Base-by-base conservation (phyloP, 176 grass and related monocot species). In the Carex cristatella region DNA sequence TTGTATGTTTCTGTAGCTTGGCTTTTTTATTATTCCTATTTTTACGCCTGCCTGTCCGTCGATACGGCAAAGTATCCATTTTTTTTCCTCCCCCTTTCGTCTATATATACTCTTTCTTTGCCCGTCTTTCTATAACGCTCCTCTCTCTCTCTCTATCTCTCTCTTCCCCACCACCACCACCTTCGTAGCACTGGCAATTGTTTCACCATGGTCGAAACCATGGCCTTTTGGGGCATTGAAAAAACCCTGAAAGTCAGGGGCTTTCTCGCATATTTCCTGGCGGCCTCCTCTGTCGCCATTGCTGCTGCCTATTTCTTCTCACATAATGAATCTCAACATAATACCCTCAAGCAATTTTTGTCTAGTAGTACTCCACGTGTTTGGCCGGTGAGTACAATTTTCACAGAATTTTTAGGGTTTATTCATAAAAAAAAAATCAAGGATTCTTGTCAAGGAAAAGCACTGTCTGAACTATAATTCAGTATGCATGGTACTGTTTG, bases 341-440 rank as follows among this genome's bases (percentile, higher is more conserved):
- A 65, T 40, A 66, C 76, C 16, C 2, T 86, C 62, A 55, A 58
- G 37, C 5, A 31, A 8, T 10, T 57, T 38, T 64, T 88, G 51
- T 92, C 88, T 2, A 64, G 68, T 11, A 87, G 81, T 23, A 23
- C 23, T 0, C 0, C 80, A 14, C 90, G 84, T 88, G 91, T 94
- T 85, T 97, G 94, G 94, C 94, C 94, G 15, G 94, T 97, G 87
- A 92, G 94, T 69, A 33, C 32, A 59, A 33, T 74, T 54, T 31
- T 82, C 7, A 82, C 61, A 10, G 9, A 38, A 18, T 67, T 83
- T 68, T 12, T 4, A 14, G 35, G 18, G 60, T 81, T 4, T 48
- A 28, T 30, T 82, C 18, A n/a, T 65, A 5, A 65, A 64, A 65
- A 2, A 10, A 10, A 65, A 59, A 59, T 79, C 44, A 13, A 32